Percentiles rank a stretch among this genome's conserved stretches.
These are phyloP conservation scores for Russula earlei DNA, from an alignment of 768 basidiomycete genomes.

Conservation along the genomic window DNA sequence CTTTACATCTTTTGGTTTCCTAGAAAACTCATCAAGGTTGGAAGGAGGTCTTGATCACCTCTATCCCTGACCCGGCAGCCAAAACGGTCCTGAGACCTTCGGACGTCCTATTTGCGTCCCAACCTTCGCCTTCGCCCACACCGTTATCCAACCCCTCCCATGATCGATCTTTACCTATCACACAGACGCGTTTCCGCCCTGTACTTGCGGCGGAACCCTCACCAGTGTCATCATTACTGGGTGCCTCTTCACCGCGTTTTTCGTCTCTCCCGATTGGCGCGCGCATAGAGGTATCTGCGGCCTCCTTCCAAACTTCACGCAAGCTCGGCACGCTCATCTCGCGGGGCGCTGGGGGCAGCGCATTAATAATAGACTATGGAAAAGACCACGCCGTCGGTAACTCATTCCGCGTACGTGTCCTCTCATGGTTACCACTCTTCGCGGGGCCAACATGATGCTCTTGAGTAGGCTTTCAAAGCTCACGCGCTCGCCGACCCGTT, in stretches of 20 bases:
- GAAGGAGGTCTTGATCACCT: slow-evolving; percentile 73
- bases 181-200: slow-evolving; percentile 39
- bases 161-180: slow-evolving; percentile 11
- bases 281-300: slow-evolving; percentile 73
- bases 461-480: slow-evolving; percentile 71
- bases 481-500: slow-evolving; percentile 84
- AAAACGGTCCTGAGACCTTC: slow-evolving; percentile 23
- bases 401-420: slow-evolving; percentile 68
- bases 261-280: slow-evolving; percentile 54
- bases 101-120: slow-evolving; percentile 16
- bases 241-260: slow-evolving; percentile 63
- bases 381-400: slow-evolving; percentile 54
- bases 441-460: neutral
- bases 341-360: slow-evolving; percentile 31
- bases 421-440: neutral
- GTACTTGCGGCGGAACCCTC: slow-evolving; percentile 56
- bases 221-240: slow-evolving; percentile 46
- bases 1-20: neutral
- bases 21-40: slow-evolving; percentile 76
- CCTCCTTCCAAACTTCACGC: slow-evolving; percentile 58
- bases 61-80: slow-evolving; percentile 32
- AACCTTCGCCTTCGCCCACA: neutral
- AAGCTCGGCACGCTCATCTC: slow-evolving; percentile 50
- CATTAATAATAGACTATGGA: slow-evolving; percentile 87
- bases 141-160: slow-evolving; percentile 4